These are phyloP conservation scores for Lolium perenne DNA, from an alignment of 176 grass and related monocot genomes.

Conservation along the genomic window DNA sequence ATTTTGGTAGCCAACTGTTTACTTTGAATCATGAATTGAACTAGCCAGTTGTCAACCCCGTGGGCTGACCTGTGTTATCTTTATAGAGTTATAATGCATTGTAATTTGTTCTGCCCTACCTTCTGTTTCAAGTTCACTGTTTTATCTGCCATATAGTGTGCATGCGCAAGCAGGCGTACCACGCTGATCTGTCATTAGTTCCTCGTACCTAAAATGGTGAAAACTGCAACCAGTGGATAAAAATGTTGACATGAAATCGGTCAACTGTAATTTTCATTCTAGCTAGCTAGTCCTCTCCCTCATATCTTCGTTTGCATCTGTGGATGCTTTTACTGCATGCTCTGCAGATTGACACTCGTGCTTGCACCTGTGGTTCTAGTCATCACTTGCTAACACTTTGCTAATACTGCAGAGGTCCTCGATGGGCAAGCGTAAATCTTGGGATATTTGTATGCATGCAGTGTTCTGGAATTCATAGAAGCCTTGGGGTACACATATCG, in stretches of 20 bases:
- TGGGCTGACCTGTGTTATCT: neutral
- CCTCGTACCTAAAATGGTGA: neutral
- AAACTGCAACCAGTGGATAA: neutral
- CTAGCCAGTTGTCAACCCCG: neutral
- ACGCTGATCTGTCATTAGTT: neutral
- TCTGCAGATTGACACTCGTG: neutral
- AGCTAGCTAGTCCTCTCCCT: neutral
- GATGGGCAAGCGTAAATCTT: conserved; percentile 98
- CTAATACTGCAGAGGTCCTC: conserved; percentile 69
- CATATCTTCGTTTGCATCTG: neutral
- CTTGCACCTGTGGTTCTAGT: conserved; percentile 15
- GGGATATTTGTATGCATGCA: conserved; percentile 99
- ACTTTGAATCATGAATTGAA: conserved; percentile 14
- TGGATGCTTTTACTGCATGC: conserved; percentile 1
- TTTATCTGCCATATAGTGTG: conserved; percentile 28
- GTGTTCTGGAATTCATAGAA: conserved; percentile 99
- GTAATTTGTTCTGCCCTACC: neutral
- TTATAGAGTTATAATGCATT: neutral
- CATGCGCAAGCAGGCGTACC: neutral
- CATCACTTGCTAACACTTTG: conserved; percentile 5
- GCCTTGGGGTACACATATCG: conserved; percentile 97
- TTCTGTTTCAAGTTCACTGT: neutral
- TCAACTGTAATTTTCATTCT: neutral
- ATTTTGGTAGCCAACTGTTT: neutral
- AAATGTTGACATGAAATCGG: neutral